Percentiles rank a stretch among this genome's conserved stretches.
Conservation (phyloP, 345 rosid species). For the Nephelium lappaceum region DNA sequence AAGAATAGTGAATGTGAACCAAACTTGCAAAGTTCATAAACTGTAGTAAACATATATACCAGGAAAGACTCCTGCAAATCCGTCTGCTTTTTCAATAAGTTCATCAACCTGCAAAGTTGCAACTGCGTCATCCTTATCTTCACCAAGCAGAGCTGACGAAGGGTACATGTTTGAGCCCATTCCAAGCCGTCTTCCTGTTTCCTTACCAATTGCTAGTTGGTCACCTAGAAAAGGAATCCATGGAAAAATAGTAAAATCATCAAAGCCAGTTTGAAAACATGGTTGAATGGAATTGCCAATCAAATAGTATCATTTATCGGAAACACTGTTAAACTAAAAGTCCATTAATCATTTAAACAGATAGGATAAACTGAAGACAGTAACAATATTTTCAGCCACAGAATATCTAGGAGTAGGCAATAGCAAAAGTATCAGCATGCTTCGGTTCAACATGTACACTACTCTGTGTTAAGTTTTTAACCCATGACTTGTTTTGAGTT, state of each 20-base stretch:
- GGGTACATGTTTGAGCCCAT: constrained; percentile 99
- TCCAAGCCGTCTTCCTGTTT: constrained; percentile 95
- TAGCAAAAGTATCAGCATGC: no score
- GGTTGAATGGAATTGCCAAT: not conserved
- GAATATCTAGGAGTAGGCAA: no score
- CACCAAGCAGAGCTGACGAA: constrained; percentile 82
- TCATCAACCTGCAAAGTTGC: constrained; percentile 64
- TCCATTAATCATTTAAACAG: no score
- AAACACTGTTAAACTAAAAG: no score
- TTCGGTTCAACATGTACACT: no score
- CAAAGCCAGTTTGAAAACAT: not conserved
- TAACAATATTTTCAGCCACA: no score
- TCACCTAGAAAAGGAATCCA: constrained; percentile 53
- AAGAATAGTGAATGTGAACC: not conserved
- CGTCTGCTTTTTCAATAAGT: constrained; percentile 88
- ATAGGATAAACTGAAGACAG: no score
- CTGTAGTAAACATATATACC: constrained; percentile 40
- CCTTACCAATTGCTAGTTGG: constrained; percentile 92
- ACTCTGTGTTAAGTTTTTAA: no score
- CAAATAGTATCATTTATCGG: not conserved
- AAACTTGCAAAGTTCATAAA: not conserved
- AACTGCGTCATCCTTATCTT: constrained; percentile 50
- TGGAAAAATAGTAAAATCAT: not conserved
- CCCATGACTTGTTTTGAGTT: no score
- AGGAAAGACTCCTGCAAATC: constrained; percentile 93